Percentiles rank a stretch among this genome's conserved stretches.
Evolutionary conservation across 2,329 filamentous ascomycete genomes (phyloP).

Genomic region (Ploettnerulaceae sp.): DNA sequence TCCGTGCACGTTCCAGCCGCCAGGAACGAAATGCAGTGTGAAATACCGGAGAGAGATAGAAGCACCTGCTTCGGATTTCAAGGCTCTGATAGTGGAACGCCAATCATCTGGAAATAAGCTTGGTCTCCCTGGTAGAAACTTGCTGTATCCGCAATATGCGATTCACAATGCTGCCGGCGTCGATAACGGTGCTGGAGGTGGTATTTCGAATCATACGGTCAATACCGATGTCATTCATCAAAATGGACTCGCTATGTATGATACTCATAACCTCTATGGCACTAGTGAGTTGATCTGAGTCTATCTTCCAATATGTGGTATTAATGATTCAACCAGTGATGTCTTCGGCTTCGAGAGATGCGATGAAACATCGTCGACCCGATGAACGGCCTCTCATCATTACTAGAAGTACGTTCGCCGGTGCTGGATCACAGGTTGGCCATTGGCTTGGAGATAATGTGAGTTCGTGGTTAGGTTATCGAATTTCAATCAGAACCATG

Average conservation of each 20-base stretch:
- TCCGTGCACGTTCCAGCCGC: constrained; percentile 61
- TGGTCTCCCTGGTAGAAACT: constrained; percentile 58
- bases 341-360: constrained; percentile 54
- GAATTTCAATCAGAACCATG: constrained; percentile 52
- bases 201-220: constrained; percentile 54
- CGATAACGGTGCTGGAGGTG: constrained; percentile 38
- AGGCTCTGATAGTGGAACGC: background rate
- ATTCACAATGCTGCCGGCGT: constrained; percentile 59
- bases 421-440: constrained; percentile 60
- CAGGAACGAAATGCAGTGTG: constrained; percentile 32
- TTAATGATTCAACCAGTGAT: constrained; percentile 8
- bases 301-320: background rate
- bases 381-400: constrained; percentile 63
- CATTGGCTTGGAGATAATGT: constrained; percentile 58
- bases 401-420: constrained; percentile 71
- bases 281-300: constrained; percentile 38
- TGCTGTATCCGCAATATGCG: constrained; percentile 59
- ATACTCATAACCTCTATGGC: constrained; percentile 74
- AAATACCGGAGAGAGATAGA: constrained; percentile 23
- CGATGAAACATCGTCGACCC: constrained; percentile 64
- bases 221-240: constrained; percentile 63
- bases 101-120: constrained; percentile 39
- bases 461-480: constrained; percentile 55
- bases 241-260: constrained; percentile 64
- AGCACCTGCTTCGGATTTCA: background rate